phyloP scores from a whole-genome alignment of 768 basidiomycete species.

The Rhodotorula babjevae region DNA sequence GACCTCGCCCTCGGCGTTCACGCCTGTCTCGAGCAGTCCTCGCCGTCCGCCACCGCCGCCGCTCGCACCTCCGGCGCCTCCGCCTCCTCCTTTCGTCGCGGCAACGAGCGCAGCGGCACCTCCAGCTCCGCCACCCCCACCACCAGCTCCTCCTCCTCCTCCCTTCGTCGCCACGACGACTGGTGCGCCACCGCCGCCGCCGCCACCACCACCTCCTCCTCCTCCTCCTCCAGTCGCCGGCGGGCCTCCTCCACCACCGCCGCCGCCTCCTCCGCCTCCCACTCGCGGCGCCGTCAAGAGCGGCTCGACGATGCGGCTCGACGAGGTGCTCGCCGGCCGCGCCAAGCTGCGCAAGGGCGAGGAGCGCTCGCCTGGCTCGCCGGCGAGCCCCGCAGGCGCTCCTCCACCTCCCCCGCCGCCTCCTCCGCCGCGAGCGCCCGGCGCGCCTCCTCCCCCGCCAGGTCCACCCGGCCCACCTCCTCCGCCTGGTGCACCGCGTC shows the following conservation, averaged over 20 bases:
- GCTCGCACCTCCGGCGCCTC: slow-evolving; percentile 6
- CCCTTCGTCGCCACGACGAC: neutral
- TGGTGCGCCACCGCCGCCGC: neutral
- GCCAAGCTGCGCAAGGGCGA: slow-evolving; percentile 19
- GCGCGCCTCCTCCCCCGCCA: neutral
- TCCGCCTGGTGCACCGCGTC: slow-evolving; percentile 32
- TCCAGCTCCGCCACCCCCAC: slow-evolving; percentile 6
- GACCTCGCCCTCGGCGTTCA: neutral
- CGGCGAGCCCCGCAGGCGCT: neutral
- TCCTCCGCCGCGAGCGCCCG: neutral
- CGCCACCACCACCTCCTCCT: slow-evolving; percentile 45
- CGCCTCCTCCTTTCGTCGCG: slow-evolving; percentile 1
- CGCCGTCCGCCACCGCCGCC: too few species aligned
- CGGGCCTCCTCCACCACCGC: slow-evolving; percentile 44
- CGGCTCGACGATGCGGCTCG: slow-evolving; percentile 8
- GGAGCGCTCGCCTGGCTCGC: slow-evolving; percentile 28
- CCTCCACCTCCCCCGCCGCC: slow-evolving; percentile 46
- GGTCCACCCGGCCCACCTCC: slow-evolving; percentile 19
- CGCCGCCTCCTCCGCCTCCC: slow-evolving; percentile 42
- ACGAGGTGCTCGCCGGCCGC: slow-evolving; percentile 14
- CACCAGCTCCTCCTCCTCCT: slow-evolving; percentile 34
- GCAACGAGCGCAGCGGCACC: neutral
- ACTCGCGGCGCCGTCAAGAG: slow-evolving; percentile 14
- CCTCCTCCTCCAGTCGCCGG: slow-evolving; percentile 40
- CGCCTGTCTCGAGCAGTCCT: neutral